phyloP scores from a whole-genome alignment of 768 basidiomycete genomes.

The Coprinopsis strossmayeri region DNA sequence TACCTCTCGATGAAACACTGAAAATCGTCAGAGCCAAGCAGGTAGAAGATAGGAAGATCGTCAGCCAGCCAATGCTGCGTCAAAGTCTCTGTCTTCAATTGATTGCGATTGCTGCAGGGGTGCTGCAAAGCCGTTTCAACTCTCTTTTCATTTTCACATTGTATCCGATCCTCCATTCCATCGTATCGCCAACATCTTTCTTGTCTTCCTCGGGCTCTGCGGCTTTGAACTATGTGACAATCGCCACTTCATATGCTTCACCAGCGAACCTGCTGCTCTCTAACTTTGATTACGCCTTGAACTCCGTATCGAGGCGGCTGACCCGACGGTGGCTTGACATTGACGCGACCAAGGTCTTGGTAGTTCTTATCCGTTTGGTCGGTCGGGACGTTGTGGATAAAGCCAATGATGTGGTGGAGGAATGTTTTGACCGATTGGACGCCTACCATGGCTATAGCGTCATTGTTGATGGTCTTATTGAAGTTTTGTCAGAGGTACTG shows the following conservation, averaged over 20 bases:
- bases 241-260: slow-evolving; percentile 82
- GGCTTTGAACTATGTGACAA: slow-evolving; percentile 63
- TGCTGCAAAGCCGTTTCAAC: slow-evolving; percentile 66
- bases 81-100: slow-evolving; percentile 65
- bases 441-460: slow-evolving; percentile 91
- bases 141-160: slow-evolving; percentile 70
- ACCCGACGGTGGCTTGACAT: slow-evolving; percentile 77
- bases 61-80: slow-evolving; percentile 60
- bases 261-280: slow-evolving; percentile 83
- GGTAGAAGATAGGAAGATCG: slow-evolving; percentile 18
- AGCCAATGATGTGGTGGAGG: slow-evolving; percentile 92
- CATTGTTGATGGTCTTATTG: slow-evolving; percentile 81
- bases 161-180: slow-evolving; percentile 82
- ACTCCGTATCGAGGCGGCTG: slow-evolving; percentile 80
- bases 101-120: slow-evolving; percentile 62
- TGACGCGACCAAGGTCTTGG: slow-evolving; percentile 84
- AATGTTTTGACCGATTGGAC: slow-evolving; percentile 94
- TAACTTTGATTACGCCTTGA: slow-evolving; percentile 95
- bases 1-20: slow-evolving; percentile 53
- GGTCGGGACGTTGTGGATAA: slow-evolving; percentile 82
- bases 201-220: slow-evolving; percentile 73
- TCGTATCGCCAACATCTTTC: slow-evolving; percentile 65
- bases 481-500: slow-evolving; percentile 82
- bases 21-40: slow-evolving; percentile 36
- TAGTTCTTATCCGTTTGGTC: slow-evolving; percentile 78